Evolutionary conservation across 352 stramenopile species (phyloP).

Genomic region (Albugo candida): DNA sequence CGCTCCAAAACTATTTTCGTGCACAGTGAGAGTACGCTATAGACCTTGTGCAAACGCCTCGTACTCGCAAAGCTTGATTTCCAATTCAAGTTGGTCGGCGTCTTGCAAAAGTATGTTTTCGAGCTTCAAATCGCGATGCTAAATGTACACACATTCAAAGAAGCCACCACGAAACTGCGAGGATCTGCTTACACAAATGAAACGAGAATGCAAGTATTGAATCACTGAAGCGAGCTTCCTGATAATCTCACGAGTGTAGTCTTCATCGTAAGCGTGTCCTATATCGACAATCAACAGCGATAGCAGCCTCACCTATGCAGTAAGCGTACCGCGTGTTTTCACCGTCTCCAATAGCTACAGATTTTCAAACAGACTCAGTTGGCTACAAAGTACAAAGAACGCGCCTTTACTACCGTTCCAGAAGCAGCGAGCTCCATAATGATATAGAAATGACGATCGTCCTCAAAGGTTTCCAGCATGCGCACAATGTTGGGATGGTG

Average conservation of each 20-base stretch:
- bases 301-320: background rate
- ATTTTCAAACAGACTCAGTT: background rate
- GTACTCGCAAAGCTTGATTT: slow-evolving; percentile 72
- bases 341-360: slow-evolving; percentile 36
- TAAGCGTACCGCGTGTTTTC: slow-evolving; percentile 16
- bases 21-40: background rate
- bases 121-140: slow-evolving; percentile 66
- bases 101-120: slow-evolving; percentile 66
- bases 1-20: slow-evolving; percentile 30
- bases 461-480: slow-evolving; percentile 65
- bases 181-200: slow-evolving; percentile 37
- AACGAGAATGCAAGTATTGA: slow-evolving; percentile 61
- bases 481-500: slow-evolving; percentile 68
- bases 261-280: slow-evolving; percentile 27
- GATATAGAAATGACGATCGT: slow-evolving; percentile 60
- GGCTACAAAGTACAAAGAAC: background rate
- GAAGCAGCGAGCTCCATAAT: slow-evolving; percentile 67
- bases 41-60: background rate
- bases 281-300: background rate
- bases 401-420: slow-evolving; percentile 19
- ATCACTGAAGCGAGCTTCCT: slow-evolving; percentile 49
- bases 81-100: slow-evolving; percentile 17
- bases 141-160: background rate
- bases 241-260: slow-evolving; percentile 33
- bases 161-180: background rate